Percentiles rank a stretch among this genome's conserved stretches.
These are phyloP conservation scores for Epipyxis sp. DNA, from an alignment of 108 stramenopile species.

Conservation along the genomic window DNA sequence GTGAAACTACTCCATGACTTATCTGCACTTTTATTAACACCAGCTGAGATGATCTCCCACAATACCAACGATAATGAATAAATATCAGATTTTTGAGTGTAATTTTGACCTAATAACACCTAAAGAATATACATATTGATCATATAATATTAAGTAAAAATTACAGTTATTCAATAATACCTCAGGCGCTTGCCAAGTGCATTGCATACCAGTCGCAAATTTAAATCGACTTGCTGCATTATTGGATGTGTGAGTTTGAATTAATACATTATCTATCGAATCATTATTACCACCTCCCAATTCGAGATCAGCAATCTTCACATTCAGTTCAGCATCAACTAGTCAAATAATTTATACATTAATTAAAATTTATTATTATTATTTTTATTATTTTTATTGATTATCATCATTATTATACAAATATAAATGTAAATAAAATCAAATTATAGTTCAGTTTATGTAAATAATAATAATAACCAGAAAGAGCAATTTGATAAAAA, in stretches of 20 bases:
- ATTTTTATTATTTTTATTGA: not conserved
- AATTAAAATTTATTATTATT: not conserved
- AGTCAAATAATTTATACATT: not conserved
- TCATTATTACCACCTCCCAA: not conserved
- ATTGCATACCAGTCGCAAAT: not conserved
- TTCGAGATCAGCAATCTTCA: slow-evolving; percentile 29
- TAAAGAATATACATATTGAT: too few species aligned
- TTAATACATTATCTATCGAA: not conserved
- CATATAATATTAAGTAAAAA: too few species aligned
- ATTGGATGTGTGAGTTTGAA: not conserved
- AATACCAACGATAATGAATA: slow-evolving; percentile 22
- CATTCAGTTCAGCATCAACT: slow-evolving; percentile 23
- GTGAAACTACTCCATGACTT: too few species aligned
- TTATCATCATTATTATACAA: not conserved
- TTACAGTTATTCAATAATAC: too few species aligned
- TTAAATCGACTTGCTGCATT: not conserved
- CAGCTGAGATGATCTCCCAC: too few species aligned
- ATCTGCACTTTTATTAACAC: too few species aligned
- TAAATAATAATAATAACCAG: not conserved
- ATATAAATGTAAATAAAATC: not conserved
- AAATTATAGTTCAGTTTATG: not conserved
- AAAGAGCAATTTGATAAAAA: not conserved
- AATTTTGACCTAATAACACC: not conserved
- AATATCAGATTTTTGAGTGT: slow-evolving; percentile 12
- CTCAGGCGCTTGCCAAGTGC: slow-evolving; percentile 22